Evolutionary conservation across 805 yeast species (phyloP).

Genomic region (Monosporozyma yasuniensis): DNA sequence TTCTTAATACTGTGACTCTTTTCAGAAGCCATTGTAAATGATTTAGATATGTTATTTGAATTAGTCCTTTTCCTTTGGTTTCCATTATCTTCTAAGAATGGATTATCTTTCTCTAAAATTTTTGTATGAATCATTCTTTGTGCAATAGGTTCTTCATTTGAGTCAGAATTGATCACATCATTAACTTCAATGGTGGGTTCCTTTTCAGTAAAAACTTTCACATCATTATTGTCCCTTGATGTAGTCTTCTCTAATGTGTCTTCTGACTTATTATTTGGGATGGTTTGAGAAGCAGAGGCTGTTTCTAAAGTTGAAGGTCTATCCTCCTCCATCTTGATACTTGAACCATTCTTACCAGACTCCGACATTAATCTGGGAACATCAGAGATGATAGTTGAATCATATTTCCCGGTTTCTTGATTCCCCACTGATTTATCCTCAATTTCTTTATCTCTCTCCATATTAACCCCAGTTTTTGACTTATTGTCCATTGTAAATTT

Average conservation of each 20-base stretch:
- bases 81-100: slow-evolving; percentile 15
- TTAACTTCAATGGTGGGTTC: not conserved
- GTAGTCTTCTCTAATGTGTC: not conserved
- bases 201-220: not conserved
- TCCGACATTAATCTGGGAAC: not conserved
- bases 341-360: not conserved
- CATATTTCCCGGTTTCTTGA: not conserved
- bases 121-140: slow-evolving; percentile 19
- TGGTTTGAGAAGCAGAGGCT: not conserved
- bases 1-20: slow-evolving; percentile 8
- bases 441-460: not conserved
- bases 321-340: not conserved
- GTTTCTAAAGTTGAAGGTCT: not conserved
- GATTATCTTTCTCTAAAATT: slow-evolving; percentile 24
- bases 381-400: not conserved
- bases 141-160: not conserved
- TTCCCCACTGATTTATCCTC: not conserved
- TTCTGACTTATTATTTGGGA: not conserved
- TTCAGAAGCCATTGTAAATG: not conserved
- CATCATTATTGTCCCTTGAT: not conserved
- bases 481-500: not conserved
- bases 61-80: not conserved
- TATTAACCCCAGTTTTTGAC: not conserved
- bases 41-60: not conserved
- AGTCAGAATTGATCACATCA: not conserved